A percentile compares a stretch with the other conserved stretches of the same genome.
Evolutionary conservation across 768 basidiomycete genomes (phyloP).

Genomic region (Tricholoma hemisulphureum): DNA sequence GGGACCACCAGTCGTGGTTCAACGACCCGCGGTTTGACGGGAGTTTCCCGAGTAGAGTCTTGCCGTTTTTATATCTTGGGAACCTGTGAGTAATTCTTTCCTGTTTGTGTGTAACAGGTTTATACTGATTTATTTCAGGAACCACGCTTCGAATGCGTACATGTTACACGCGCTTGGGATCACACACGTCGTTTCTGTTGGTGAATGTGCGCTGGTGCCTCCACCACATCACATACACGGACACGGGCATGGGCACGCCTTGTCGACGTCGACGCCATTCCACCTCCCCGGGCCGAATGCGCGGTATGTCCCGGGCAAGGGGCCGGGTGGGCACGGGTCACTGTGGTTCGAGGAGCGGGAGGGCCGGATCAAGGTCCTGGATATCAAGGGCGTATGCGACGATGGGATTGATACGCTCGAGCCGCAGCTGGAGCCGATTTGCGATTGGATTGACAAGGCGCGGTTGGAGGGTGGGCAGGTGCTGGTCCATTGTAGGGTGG

Average conservation of each 20-base stretch:
- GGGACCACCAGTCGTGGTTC: slow-evolving; percentile 91
- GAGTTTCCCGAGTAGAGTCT: slow-evolving; percentile 89
- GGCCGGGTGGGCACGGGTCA: slow-evolving; percentile 57
- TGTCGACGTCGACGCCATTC: slow-evolving; percentile 17
- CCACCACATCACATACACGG: slow-evolving; percentile 50
- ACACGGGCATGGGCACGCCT: slow-evolving; percentile 9
- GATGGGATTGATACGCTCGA: slow-evolving; percentile 95
- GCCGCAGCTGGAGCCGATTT: slow-evolving; percentile 83
- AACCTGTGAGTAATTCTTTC: slow-evolving; percentile 68
- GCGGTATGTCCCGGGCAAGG: slow-evolving; percentile 44
- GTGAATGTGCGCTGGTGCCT: slow-evolving; percentile 88
- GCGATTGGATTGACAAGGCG: slow-evolving; percentile 92
- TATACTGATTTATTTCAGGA: slow-evolving; percentile 42
- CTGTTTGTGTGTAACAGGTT: slow-evolving; percentile 1
- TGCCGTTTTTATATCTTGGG: slow-evolving; percentile 92
- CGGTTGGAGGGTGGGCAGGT: slow-evolving; percentile 81
- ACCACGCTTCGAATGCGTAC: slow-evolving; percentile 90
- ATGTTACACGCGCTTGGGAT: slow-evolving; percentile 97
- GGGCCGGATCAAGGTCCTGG: slow-evolving; percentile 86
- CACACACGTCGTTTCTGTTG: slow-evolving; percentile 95
- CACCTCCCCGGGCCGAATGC: slow-evolving; percentile 27
- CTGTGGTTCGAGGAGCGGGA: slow-evolving; percentile 87
- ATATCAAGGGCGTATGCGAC: slow-evolving; percentile 91
- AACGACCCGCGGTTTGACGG: slow-evolving; percentile 92
- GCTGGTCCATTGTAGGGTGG: slow-evolving; percentile 97